Evolutionary conservation across 148 eudicot genomes (phyloP).

Genomic region (Heliamphora exappendiculata): DNA sequence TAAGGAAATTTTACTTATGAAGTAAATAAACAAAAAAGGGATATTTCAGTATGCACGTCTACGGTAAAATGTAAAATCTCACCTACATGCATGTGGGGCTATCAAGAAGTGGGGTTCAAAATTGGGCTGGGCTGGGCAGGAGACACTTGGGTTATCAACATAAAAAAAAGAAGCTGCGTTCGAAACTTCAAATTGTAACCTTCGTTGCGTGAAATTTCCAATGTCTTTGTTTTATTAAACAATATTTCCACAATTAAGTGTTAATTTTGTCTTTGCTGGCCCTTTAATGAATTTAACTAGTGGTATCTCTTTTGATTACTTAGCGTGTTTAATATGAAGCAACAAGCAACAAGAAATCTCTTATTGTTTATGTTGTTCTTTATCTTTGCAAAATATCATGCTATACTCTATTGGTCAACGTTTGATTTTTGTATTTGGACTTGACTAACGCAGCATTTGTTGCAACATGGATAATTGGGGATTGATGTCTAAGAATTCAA

Average conservation of each 20-base stretch:
- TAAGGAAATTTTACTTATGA: too few relatives aligned
- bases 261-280: not conserved
- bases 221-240: not conserved
- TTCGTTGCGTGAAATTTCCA: not conserved
- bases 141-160: too few relatives aligned
- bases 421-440: not conserved
- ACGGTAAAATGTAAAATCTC: not conserved
- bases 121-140: too few relatives aligned
- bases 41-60: not conserved
- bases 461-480: slow-evolving; percentile 58
- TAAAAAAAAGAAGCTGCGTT: too few relatives aligned
- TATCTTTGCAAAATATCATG: not conserved
- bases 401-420: not conserved
- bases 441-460: slow-evolving; percentile 69
- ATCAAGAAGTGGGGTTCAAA: not conserved
- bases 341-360: not conserved
- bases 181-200: not conserved
- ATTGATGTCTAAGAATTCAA: slow-evolving; percentile 61
- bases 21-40: too few relatives aligned
- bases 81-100: not conserved
- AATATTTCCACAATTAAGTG: not conserved
- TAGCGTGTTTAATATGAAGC: not conserved
- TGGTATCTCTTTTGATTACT: not conserved
- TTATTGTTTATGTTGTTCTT: not conserved
- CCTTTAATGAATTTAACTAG: not conserved